Evolutionary conservation across 2,329 filamentous ascomycete species (phyloP).

Genomic region (Penicillium rolfsii): DNA sequence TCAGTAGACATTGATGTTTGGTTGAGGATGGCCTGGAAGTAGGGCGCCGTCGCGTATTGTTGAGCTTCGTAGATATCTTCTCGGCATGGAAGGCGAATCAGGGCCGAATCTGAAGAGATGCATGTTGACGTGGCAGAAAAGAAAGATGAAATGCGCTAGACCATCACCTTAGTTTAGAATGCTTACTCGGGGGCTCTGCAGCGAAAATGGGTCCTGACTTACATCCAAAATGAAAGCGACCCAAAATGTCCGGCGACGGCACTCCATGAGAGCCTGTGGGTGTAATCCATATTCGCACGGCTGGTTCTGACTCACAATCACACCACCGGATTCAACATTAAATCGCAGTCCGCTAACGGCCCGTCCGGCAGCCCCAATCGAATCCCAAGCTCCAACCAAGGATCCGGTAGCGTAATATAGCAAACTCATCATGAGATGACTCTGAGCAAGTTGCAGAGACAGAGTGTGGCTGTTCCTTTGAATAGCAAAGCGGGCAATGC

Average conservation of each 20-base stretch:
- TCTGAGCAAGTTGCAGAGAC: slow-evolving; percentile 68
- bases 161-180: slow-evolving; percentile 15
- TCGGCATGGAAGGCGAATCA: slow-evolving; percentile 67
- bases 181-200: not conserved
- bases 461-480: slow-evolving; percentile 56
- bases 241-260: slow-evolving; percentile 72
- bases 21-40: slow-evolving; percentile 61
- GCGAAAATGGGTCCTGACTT: slow-evolving; percentile 29
- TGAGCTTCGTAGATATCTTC: slow-evolving; percentile 65
- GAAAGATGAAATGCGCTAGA: slow-evolving; percentile 62
- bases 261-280: slow-evolving; percentile 64
- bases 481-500: slow-evolving; percentile 62
- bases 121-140: slow-evolving; percentile 58
- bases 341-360: slow-evolving; percentile 63
- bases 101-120: slow-evolving; percentile 67
- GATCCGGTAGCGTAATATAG: slow-evolving; percentile 67
- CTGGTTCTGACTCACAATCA: slow-evolving; percentile 52
- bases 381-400: slow-evolving; percentile 65
- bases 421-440: slow-evolving; percentile 66
- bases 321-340: slow-evolving; percentile 62
- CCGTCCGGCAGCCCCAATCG: slow-evolving; percentile 64
- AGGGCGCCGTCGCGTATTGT: slow-evolving; percentile 59
- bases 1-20: slow-evolving; percentile 41
- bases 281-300: slow-evolving; percentile 62
- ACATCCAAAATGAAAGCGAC: slow-evolving; percentile 70